These are phyloP conservation scores for Turnera subulata DNA, from an alignment of 345 rosid genomes.

Conservation along the genomic window DNA sequence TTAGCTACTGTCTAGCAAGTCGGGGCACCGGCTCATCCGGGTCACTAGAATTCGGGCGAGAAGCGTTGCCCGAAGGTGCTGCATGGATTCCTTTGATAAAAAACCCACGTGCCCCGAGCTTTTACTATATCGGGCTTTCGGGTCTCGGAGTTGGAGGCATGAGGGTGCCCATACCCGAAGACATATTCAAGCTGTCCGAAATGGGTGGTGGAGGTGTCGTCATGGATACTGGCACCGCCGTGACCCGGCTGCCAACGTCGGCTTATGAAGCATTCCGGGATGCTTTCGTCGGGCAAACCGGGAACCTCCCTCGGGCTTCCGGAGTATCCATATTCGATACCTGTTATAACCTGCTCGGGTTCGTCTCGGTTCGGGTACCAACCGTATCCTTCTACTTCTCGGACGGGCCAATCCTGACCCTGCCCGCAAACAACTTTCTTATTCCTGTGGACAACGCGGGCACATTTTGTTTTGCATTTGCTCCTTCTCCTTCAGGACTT, in stretches of 20 bases:
- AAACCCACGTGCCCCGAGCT: conserved; percentile 72
- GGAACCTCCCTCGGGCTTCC: conserved; percentile 73
- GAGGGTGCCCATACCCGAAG: conserved; percentile 55
- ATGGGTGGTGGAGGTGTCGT: conserved; percentile 83
- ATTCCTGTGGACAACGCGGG: conserved; percentile 85
- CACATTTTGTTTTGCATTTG: conserved; percentile 89
- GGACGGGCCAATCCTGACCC: conserved; percentile 72
- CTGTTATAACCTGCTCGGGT: conserved; percentile 66
- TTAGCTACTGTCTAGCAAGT: conserved; percentile 84
- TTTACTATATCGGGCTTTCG: conserved; percentile 69
- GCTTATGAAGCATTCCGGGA: conserved; percentile 76
- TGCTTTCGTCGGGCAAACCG: conserved; percentile 54
- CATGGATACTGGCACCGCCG: conserved; percentile 98
- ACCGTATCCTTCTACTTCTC: conserved; percentile 84
- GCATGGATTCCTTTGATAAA: conserved; percentile 84
- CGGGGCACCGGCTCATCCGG: conserved; percentile 67
- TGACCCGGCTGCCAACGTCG: conserved; percentile 63
- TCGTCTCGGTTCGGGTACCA: conserved; percentile 79
- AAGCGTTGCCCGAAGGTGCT: conserved; percentile 77
- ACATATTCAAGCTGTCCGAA: conserved; percentile 42
- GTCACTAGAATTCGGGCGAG: conserved; percentile 72
- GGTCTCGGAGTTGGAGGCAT: conserved; percentile 85
- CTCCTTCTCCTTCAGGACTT: conserved; percentile 60
- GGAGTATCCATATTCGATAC: conserved; percentile 89
- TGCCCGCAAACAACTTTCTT: conserved; percentile 87